Evolutionary conservation across 116 monocot species (phyloP).

Genomic region (Posidonia oceanica): DNA sequence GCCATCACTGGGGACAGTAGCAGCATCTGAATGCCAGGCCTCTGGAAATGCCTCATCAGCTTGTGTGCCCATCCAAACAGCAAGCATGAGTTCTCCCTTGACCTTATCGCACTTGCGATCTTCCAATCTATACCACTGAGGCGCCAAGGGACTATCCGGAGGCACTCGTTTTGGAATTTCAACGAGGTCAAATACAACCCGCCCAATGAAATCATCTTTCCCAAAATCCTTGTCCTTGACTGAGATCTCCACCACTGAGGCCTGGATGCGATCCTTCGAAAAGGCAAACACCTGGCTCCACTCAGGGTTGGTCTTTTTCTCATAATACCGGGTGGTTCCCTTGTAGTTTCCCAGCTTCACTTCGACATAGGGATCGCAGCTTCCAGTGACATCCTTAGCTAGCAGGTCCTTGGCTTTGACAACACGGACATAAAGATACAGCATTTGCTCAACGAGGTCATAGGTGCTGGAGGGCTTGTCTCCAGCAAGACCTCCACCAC

Average conservation of each 20-base stretch:
- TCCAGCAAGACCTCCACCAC: slow-evolving; percentile 16
- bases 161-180: slow-evolving; percentile 55
- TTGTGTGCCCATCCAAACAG: slow-evolving; percentile 68
- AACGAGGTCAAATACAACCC: slow-evolving; percentile 28
- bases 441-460: slow-evolving; percentile 53
- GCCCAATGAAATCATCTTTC: slow-evolving; percentile 52
- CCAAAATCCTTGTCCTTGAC: slow-evolving; percentile 53
- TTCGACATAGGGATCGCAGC: slow-evolving; percentile 54
- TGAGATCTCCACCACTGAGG: slow-evolving; percentile 23
- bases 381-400: slow-evolving; percentile 41
- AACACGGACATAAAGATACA: slow-evolving; percentile 45
- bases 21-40: slow-evolving; percentile 75
- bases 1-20: slow-evolving; percentile 39
- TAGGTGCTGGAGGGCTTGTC: slow-evolving; percentile 46
- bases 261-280: slow-evolving; percentile 58
- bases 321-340: slow-evolving; percentile 43
- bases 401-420: slow-evolving; percentile 57
- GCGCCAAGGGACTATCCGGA: slow-evolving; percentile 58
- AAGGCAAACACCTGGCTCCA: slow-evolving; percentile 74
- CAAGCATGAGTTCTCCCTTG: slow-evolving; percentile 58
- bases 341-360: slow-evolving; percentile 67
- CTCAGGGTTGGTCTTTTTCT: slow-evolving; percentile 54
- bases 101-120: slow-evolving; percentile 37
- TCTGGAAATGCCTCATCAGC: slow-evolving; percentile 63
- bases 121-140: slow-evolving; percentile 59